Base-by-base conservation (phyloP, 2,329 filamentous ascomycete species). In the Corniculantispora saksenae region DNA sequence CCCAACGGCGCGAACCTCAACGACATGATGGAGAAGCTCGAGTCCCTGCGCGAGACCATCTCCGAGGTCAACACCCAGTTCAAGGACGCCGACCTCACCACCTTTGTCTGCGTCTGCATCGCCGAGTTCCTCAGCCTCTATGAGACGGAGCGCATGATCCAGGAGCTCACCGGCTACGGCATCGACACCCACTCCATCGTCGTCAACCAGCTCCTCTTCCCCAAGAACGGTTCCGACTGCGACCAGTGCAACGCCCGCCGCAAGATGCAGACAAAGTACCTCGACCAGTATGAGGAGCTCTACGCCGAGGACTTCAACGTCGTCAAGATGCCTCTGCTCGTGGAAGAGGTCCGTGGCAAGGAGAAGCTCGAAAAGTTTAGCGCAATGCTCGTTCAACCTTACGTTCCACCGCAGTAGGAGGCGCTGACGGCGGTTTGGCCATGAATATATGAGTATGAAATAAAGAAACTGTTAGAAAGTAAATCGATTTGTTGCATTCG, bases 191-290 rank as follows among this genome's bases (percentile, higher is more conserved):
- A 98, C 81, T 89, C 91, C 75, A 98, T 99, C 76, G 95, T 99
- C 54, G 95, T 99, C 73, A 99, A 99, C 80, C 95, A 99, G 84
- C 85, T 99, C 70, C 83, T 99, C 64, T 99, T 97, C 82, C 95
- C 95, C 21, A 92, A 91, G 78, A 85, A 89, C 70, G 90, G 89
- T 61, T 96, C 91, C 75, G 86, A 88, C 43, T 99, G 95, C 79
- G 93, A 97, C 68, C 95, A 99, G 83, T 99, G 95, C 80, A 97
- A 93, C 75, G 91, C 95, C 54, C 84, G 95, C 69, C 85, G 94
- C 74, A 96, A 96, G 83, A 99, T 99, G 95, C 95, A 99, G 84
- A 95, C 93, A 84, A 99, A 99, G 83, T 99, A 99, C 76, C 85
- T 99, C 51, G 94, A 98, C 76, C 94, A 99, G 84, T 98, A 98